Evolutionary conservation across 139 green algal species (phyloP), one percentile per base, ranked within the genome.

Genomic region (Tetradesmus lagerheimii): DNA sequence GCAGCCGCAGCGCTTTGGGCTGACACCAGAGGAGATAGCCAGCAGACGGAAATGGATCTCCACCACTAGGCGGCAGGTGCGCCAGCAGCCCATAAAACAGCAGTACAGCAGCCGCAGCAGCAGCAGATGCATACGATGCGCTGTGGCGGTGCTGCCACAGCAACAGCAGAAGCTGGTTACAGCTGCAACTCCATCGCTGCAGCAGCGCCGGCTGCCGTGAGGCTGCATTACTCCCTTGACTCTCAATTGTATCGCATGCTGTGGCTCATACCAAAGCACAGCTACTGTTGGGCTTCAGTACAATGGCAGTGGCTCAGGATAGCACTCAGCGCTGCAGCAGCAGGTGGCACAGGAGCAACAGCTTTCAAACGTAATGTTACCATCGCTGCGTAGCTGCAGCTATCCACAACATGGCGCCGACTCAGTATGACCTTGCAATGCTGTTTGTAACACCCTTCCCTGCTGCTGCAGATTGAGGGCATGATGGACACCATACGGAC

Each of bases 1-100:
- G 85, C 95, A 98, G 86, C 95, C 95, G 67, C 71, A 92, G 66
- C 92, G 94, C 6, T 98, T 98, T 90, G 95, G 94, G 43, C 90
- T 98, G 1, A 95, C 91, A 0, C 92, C 92, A 11, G 92, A 95
- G 43, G 96, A 98, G 90, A 93, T 98, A 29, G 90, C 76, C 29
- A 93, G 91, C 66, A 89, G 96, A 35, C 83, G 94, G 11, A 92
- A 94, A 71, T 98, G 96, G 96, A 95, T 97, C 4, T 86, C 89
- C 71, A 31, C 87, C 35, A 96, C 92, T 5, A 86, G 91, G 71
- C 89, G 90, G n/a, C 90, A 95, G 91, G 94, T 96, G 74, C 20
- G 89, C 11, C 53, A n/a, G 35, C 53, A 57, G 45, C 45, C 47
- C 11, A 47, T 45, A 23, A 9, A 6, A 62, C 16, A 31, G 31